Base-by-base conservation (phyloP, 2,329 filamentous ascomycete genomes). In the Trichoderma sp. region DNA sequence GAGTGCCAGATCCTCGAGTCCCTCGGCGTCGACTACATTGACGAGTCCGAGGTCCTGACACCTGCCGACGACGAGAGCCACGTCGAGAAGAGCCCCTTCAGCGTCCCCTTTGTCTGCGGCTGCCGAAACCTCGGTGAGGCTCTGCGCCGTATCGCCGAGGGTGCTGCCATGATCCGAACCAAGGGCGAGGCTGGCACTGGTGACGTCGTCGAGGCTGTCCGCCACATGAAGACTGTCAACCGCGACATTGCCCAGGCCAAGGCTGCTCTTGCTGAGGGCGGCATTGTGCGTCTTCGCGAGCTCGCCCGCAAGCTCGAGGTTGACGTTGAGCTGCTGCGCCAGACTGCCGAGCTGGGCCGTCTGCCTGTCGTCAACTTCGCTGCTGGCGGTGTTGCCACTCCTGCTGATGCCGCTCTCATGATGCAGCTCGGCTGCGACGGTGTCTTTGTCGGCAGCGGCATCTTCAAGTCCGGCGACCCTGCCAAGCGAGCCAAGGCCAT, bases 391-490 rank as follows among this genome's bases (percentile, higher is more conserved):
- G 92, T 99, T n/a, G 96, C 96, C n/a, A 99, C 96, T 0, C 96
- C 96, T 0, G 96, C 96, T 0, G 96, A 99, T 81, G 96, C 96
- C 0, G 96, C 96, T 2, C 85, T 99, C 70, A 83, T 99, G 95
- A 99, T 99, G 96, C 95, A 98, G 86, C 85, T 99, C 72, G 96
- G 96, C 71, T 98, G 96, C 78, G 96, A 99, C 77, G 96, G 96
- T 70, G 96, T 99, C 43, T 99, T 99, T 78, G 96, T 99, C 43
- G 96, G 96, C 33, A 94, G 90, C 69, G 96, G 96, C 33, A 98
- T 98, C 81, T 99, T 99, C 88, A 98, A 98, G 88, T 93, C 89
- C 5, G 95, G 95, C 21, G 91, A 98, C 81, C 92, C 96, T 27
- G 89, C 91, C 56, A 93, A 95, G 89, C 86, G 96, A 71, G 96